Conservation (phyloP, 306 rosid species). For the Arachis hypogaea region DNA sequence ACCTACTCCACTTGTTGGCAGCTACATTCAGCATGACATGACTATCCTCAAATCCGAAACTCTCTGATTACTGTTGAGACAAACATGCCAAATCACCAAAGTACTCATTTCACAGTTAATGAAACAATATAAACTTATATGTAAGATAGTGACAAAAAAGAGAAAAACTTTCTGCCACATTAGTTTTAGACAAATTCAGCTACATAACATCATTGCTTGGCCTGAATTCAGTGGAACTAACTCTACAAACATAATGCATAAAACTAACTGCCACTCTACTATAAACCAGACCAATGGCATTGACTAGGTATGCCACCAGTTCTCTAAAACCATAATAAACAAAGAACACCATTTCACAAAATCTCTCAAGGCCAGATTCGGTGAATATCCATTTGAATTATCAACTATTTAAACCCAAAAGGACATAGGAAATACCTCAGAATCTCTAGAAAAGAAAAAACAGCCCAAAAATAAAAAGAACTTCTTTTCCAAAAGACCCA, state of each 20-base stretch:
- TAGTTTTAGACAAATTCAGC: constrained; percentile 26
- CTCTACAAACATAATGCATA: constrained; percentile 4
- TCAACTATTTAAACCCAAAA: constrained; percentile 41
- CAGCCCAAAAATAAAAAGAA: constrained; percentile 17
- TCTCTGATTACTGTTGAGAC: constrained; percentile 36
- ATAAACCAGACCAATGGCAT: constrained; percentile 32
- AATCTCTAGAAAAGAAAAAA: constrained; percentile 27
- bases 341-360: constrained; percentile 22
- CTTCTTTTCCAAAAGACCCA: constrained; percentile 5
- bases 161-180: not conserved
- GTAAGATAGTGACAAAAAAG: not conserved
- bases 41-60: constrained; percentile 41
- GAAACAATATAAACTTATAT: constrained; percentile 25
- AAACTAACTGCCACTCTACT: constrained; percentile 30
- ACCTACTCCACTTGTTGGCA: constrained; percentile 64
- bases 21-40: constrained; percentile 94
- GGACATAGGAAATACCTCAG: constrained; percentile 11
- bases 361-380: constrained; percentile 32
- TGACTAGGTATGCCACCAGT: constrained; percentile 18
- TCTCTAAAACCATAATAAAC: constrained; percentile 36
- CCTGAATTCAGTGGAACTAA: constrained; percentile 25
- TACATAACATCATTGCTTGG: constrained; percentile 34
- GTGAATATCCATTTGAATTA: constrained; percentile 27
- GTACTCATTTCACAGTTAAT: constrained; percentile 2
- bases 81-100: constrained; percentile 11